phyloP scores from a whole-genome alignment of 495 filamentous ascomycete species.

The Neurospora sp. region DNA sequence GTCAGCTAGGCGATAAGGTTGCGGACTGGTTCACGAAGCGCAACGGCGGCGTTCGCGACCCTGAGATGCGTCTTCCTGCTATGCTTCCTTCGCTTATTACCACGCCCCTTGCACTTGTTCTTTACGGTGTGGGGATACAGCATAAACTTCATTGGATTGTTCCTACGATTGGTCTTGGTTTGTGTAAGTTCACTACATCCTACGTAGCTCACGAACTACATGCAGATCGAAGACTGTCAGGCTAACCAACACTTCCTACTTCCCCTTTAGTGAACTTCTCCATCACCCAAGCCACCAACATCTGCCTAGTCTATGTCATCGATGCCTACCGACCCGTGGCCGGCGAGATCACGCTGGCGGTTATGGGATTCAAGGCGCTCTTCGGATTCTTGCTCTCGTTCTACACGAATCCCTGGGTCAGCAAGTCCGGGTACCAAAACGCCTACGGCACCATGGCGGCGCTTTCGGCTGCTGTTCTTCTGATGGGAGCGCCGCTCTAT shows the following conservation, averaged over 20 bases:
- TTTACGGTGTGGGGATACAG: slow-evolving; percentile 45
- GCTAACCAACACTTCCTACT: neutral
- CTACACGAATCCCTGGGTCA: slow-evolving; percentile 50
- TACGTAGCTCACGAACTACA: neutral
- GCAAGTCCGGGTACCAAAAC: slow-evolving; percentile 36
- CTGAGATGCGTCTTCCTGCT: slow-evolving; percentile 45
- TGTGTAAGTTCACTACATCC: slow-evolving; percentile 19
- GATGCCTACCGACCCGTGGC: slow-evolving; percentile 46
- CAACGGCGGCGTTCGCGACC: slow-evolving; percentile 43
- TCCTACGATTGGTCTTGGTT: slow-evolving; percentile 40
- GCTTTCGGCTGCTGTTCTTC: slow-evolving; percentile 32
- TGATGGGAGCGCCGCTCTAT: slow-evolving; percentile 35
- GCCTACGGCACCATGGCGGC: slow-evolving; percentile 47
- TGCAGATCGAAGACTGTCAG: neutral
- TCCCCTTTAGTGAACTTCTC: slow-evolving; percentile 36
- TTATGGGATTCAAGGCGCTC: slow-evolving; percentile 44
- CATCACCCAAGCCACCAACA: slow-evolving; percentile 40
- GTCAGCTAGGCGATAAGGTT: slow-evolving; percentile 38
- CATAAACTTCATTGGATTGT: slow-evolving; percentile 44
- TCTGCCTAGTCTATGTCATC: slow-evolving; percentile 44
- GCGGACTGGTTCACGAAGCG: slow-evolving; percentile 42
- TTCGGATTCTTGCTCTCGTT: slow-evolving; percentile 52
- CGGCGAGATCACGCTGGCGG: slow-evolving; percentile 41
- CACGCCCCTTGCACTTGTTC: slow-evolving; percentile 34
- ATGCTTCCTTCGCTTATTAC: slow-evolving; percentile 35